These are phyloP conservation scores for Ascosphaera apis DNA, from an alignment of 2,329 filamentous ascomycete genomes.

Conservation along the genomic window DNA sequence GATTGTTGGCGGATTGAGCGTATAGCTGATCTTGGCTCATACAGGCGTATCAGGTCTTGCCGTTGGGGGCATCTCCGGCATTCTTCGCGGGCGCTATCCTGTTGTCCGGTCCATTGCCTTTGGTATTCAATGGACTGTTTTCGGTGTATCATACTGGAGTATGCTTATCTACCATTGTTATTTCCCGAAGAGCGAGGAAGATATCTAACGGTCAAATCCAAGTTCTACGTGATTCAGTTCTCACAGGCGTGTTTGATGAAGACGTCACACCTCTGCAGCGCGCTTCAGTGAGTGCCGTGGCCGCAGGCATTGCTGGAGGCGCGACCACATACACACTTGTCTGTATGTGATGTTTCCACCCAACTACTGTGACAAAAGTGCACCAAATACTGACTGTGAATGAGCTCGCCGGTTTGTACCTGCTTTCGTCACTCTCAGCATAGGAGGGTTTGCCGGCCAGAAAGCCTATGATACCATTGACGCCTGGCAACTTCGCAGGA, in stretches of 20 bases:
- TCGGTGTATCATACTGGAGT: constrained; percentile 60
- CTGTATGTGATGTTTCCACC: too few relatives aligned
- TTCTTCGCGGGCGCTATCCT: constrained; percentile 44
- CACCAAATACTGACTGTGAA: too few relatives aligned
- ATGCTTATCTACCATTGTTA: constrained; percentile 12
- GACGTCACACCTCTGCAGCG: constrained; percentile 35
- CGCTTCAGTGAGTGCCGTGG: constrained; percentile 42
- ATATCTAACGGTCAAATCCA: too few relatives aligned
- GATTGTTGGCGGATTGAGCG: too few relatives aligned
- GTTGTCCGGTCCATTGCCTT: constrained; percentile 47
- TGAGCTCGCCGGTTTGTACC: neutral
- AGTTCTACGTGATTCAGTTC: neutral
- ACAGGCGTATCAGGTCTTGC: constrained; percentile 38
- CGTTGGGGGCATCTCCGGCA: constrained; percentile 45
- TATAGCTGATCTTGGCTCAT: constrained; percentile 6
- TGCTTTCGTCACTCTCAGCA: neutral
- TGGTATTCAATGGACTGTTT: constrained; percentile 58
- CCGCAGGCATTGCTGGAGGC: constrained; percentile 34
- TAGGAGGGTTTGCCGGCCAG: constrained; percentile 36
- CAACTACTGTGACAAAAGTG: too few relatives aligned
- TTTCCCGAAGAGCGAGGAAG: too few relatives aligned
- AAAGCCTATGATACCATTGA: constrained; percentile 30
- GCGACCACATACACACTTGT: neutral
- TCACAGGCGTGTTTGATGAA: constrained; percentile 9
- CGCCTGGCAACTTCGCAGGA: constrained; percentile 19